Base-by-base conservation (phyloP, 2,329 filamentous ascomycete species). In the Dactylonectria estremocensis region DNA sequence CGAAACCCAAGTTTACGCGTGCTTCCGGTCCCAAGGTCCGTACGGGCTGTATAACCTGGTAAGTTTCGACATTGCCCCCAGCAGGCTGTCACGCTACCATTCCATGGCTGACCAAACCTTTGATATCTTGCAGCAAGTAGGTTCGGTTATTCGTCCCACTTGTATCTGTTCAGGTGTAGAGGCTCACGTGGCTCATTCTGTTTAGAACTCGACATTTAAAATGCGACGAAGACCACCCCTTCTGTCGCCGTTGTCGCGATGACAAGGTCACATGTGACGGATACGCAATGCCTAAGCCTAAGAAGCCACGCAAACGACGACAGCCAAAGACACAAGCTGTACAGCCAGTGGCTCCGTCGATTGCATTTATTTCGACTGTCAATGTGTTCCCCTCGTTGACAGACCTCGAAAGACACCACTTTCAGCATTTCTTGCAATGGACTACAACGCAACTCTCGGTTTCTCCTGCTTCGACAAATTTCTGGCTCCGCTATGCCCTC, bases 201-300 rank as follows among this genome's bases (percentile, higher is more conserved):
- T 31, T 33, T 5, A 75, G 73, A 60, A 66, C 71, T 24, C 69
- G 74, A 7, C 73, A 73, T 28, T 46, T 72, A 28, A 76, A 76
- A 33, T 78, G 76, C 48, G 77, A 78, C 50, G 76, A 78, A 46
- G 65, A 69, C 20, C 77, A 76, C 16, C 74, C 73, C 7, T 66
- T 64, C 0, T 76, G 74, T 31, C 69, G 54, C 3, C 68, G 74
- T 13, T 76, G 74, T 57, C 55, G 56, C 4, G 66, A 66, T 5
- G 52, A 59, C 3, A 59, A 68, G 1, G 67, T 73, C 40, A 69
- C 69, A 31, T 76, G 74, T 18, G 74, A 76, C 11, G 74, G 74
- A 2, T 76, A 76, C 65, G 56, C 58, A 1, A 37, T 18, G 3
- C 64, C 69, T 1, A 55, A 52, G 31, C 57, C 46, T 13, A 59